Conservation (phyloP, 208 protist genomes). For the Crithidia sp. region DNA sequence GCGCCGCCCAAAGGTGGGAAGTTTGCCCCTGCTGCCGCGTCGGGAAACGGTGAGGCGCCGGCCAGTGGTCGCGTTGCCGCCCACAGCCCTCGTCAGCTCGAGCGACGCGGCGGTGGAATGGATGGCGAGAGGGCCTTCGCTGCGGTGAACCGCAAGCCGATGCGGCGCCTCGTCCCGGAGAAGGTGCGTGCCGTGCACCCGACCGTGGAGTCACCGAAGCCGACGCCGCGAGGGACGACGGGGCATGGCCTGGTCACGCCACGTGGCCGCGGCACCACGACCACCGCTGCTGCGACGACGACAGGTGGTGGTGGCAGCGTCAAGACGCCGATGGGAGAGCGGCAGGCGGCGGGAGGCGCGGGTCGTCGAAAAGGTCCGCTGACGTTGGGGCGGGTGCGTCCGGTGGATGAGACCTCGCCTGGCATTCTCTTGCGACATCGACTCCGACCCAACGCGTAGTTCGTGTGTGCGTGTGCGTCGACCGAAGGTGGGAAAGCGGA, state of each 20-base stretch:
- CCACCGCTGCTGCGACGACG: not conserved
- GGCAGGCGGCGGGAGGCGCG: not conserved
- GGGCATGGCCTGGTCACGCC: not conserved
- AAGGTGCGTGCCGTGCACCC: not conserved
- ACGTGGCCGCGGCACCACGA: not conserved
- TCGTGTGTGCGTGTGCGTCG: not conserved
- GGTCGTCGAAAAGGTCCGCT: constrained; percentile 9
- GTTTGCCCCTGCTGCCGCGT: too few species aligned
- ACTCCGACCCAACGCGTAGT: not conserved
- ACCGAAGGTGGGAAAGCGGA: not conserved
- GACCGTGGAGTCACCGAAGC: not conserved
- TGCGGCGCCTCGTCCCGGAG: constrained; percentile 16
- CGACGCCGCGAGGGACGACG: not conserved
- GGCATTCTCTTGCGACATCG: constrained; percentile 33
- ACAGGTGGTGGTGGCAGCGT: too few species aligned
- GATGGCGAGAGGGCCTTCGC: constrained; percentile 2
- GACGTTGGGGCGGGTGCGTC: constrained; percentile 31
- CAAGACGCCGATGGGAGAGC: not conserved
- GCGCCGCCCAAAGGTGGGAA: too few species aligned
- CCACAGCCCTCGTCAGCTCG: not conserved
- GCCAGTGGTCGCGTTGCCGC: not conserved
- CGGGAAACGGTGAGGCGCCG: not conserved
- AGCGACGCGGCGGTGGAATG: not conserved
- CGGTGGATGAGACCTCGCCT: constrained; percentile 45
- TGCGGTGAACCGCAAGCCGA: constrained; percentile 15